phyloP scores from a whole-genome alignment of 106 monocot species.

The Dendrobium chrysotoxum region DNA sequence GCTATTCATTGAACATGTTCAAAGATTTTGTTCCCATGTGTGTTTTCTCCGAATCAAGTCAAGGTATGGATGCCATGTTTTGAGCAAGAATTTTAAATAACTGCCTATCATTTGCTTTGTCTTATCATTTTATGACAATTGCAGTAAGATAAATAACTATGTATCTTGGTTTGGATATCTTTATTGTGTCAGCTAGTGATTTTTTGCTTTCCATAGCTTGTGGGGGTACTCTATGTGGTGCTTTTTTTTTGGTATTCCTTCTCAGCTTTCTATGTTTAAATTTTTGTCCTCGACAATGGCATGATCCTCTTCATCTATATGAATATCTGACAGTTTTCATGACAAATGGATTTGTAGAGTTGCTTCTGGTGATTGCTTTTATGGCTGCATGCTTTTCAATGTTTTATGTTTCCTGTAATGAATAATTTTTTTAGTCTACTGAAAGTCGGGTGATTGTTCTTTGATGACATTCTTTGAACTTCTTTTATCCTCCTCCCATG shows the following conservation, averaged over 20 bases:
- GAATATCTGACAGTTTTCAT: neutral
- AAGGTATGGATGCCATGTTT: conserved; percentile 40
- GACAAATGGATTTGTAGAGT: neutral
- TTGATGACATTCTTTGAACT: neutral
- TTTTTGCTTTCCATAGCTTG: neutral
- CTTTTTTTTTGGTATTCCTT: neutral
- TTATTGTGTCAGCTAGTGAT: neutral
- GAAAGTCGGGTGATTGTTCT: neutral
- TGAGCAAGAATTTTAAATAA: neutral
- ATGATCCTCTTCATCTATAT: neutral
- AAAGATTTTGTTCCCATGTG: conserved; percentile 97
- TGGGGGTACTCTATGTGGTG: neutral
- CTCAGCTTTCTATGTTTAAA: neutral
- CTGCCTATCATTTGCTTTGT: neutral
- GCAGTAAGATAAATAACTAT: neutral
- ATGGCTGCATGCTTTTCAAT: neutral
- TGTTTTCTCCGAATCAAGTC: conserved; percentile 85
- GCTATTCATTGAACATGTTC: conserved; percentile 95
- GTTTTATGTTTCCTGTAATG: neutral
- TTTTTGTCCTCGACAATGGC: neutral
- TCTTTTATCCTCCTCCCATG: neutral
- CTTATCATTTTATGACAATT: conserved; percentile 2
- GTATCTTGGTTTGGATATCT: neutral
- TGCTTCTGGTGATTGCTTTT: too few species aligned
- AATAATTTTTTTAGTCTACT: neutral